Base-by-base conservation (phyloP, 805 yeast genomes). In the Brettanomyces bruxellensis region DNA sequence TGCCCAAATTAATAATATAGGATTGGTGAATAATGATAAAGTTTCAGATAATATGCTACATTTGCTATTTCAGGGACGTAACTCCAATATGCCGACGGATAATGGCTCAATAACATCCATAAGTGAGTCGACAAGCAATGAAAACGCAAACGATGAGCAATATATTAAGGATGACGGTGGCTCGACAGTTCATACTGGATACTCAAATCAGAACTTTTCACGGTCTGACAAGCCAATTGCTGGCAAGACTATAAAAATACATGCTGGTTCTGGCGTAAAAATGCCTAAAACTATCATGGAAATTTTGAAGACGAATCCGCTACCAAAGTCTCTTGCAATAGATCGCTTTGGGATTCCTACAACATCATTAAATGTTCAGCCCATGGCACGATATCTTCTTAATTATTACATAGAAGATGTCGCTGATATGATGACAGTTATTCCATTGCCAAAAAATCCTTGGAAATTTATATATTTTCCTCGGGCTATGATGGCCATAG, bases 391-490 rank as follows among this genome's bases (percentile, higher is more conserved):
- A 40, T 85, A 81, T 57, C 65, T 88, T 38, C 66, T 88, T 42
- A 80, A 81, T 50, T 79, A 88, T 57, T 88, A 86, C 60, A 72
- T 78, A 14, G 77, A 82, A 14, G 78, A 81, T 51, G 93, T 88
- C 1, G 91, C 91, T 0, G 93, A 86, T 59, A 76, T 59, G 66
- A 77, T 77, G 82, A 78, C 82, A 1, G 83, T 78, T 24, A 74
- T 78, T 38, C 82, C 82, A 1, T 62, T 78, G 24, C 78, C 85
- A 0, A 84, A 82, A 50, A 88, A 86, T 58, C 95, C 95, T 0
- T 88, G 95, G 95, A 83, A 83, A 55, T 79, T 83, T 3, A 78
- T 86, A n/a, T 87, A 86, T 62, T 79, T 87, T 49, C 95, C 95
- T 0, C 65, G 93, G 43, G 95, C 95, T 1, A 64, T 85, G 32